A percentile compares a stretch with the other conserved stretches of the same genome.
Evolutionary conservation across 805 yeast species (phyloP).

Genomic region (Candida broadrunensis): DNA sequence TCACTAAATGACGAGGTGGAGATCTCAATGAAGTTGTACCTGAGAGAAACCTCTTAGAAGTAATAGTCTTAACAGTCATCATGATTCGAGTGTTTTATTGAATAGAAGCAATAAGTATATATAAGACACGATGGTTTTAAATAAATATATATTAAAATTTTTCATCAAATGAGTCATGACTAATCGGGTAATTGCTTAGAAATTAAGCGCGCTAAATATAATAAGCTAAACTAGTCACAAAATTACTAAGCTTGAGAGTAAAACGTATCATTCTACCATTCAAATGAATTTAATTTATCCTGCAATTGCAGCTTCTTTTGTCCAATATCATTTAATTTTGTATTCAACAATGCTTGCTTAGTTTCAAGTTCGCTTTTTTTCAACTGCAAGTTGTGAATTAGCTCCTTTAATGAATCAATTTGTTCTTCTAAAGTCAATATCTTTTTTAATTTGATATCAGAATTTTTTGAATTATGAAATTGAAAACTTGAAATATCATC

Average conservation of each 20-base stretch:
- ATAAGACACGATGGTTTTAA: background rate
- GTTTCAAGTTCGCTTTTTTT: background rate
- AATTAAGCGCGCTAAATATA: background rate
- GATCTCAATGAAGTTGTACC: slow-evolving; percentile 6
- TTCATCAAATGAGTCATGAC: slow-evolving; percentile 13
- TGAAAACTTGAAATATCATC: background rate
- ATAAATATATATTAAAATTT: background rate
- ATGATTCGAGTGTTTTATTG: background rate
- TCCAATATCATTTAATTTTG: background rate
- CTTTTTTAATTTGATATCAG: background rate
- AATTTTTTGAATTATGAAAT: background rate
- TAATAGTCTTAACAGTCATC: slow-evolving; percentile 8
- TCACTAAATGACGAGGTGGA: slow-evolving; percentile 67
- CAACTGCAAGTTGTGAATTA: background rate
- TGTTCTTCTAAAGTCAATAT: slow-evolving; percentile 1
- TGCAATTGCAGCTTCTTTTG: background rate
- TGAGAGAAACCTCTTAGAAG: slow-evolving; percentile 9
- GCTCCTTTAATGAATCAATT: background rate
- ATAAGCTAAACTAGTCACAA: background rate
- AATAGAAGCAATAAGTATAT: background rate
- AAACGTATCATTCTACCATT: background rate
- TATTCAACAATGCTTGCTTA: background rate
- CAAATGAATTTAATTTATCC: background rate
- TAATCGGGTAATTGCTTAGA: slow-evolving; percentile 11
- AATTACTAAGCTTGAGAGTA: background rate